Evolutionary conservation across 495 filamentous ascomycete genomes (phyloP).

Genomic region (Amorphotheca resinae): DNA sequence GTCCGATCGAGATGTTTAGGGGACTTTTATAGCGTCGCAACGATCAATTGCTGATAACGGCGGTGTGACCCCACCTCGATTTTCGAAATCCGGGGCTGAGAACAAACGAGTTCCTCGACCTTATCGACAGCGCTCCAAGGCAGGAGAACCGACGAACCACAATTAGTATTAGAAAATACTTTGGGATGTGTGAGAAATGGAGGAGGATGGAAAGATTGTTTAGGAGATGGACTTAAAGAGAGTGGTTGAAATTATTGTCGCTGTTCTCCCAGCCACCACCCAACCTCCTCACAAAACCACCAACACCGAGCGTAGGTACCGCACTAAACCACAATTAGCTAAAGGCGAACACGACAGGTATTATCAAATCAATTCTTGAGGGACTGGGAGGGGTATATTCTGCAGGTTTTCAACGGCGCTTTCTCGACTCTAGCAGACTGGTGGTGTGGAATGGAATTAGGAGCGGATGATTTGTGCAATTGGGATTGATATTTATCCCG

Average conservation of each 20-base stretch:
- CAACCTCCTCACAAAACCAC: slow-evolving; percentile 6
- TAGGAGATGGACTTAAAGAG: slow-evolving; percentile 11
- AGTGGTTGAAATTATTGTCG: slow-evolving; percentile 9
- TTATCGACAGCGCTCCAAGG: neutral
- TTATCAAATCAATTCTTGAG: neutral
- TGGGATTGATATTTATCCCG: neutral
- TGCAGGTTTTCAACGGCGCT: neutral
- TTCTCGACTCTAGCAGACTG: neutral
- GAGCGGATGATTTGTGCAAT: neutral
- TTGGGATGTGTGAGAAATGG: slow-evolving; percentile 12
- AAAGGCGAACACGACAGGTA: neutral
- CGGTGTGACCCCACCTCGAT: slow-evolving; percentile 2
- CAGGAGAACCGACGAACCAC: slow-evolving; percentile 3
- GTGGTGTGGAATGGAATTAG: neutral
- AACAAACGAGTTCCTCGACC: slow-evolving; percentile 8
- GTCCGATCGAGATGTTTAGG: neutral
- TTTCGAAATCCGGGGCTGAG: neutral
- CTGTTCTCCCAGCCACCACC: neutral
- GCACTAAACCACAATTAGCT: neutral
- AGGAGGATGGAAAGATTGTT: neutral
- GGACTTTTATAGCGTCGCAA: neutral
- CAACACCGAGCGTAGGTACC: neutral
- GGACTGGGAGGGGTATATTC: neutral
- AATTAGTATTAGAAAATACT: slow-evolving; percentile 7
- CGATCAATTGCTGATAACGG: slow-evolving; percentile 1